These are phyloP conservation scores for Cladorrhinum sp. DNA, from an alignment of 2,329 filamentous ascomycete species.

Conservation along the genomic window DNA sequence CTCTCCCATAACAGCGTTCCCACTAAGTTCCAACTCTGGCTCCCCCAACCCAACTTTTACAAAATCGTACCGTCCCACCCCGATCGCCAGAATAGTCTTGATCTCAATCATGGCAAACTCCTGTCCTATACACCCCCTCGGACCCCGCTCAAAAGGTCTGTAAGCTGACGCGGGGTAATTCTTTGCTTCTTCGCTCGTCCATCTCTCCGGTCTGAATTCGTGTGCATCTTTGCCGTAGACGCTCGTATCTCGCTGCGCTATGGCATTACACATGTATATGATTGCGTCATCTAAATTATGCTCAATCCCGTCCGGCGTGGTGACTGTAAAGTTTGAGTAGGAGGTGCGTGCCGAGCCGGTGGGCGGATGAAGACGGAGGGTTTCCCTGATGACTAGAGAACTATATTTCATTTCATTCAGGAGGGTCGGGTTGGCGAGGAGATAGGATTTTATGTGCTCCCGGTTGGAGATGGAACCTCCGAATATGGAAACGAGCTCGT, in stretches of 20 bases:
- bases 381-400: constrained; percentile 39
- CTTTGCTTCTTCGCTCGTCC: constrained; percentile 32
- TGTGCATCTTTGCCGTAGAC: constrained; percentile 36
- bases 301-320: constrained; percentile 28
- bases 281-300: constrained; percentile 35
- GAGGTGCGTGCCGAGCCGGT: constrained; percentile 31
- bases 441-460: constrained; percentile 27
- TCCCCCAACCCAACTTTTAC: constrained; percentile 34
- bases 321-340: constrained; percentile 32
- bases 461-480: constrained; percentile 31
- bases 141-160: constrained; percentile 52
- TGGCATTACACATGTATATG: constrained; percentile 34
- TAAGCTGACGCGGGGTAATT: constrained; percentile 41
- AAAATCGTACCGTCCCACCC: constrained; percentile 33
- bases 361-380: constrained; percentile 35
- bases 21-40: too few relatives aligned
- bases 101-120: constrained; percentile 45
- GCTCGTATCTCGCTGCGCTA: constrained; percentile 36
- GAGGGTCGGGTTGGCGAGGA: constrained; percentile 30
- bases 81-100: constrained; percentile 31
- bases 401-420: constrained; percentile 35
- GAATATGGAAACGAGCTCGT: constrained; percentile 38
- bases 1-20: constrained; percentile 22
- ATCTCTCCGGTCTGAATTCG: constrained; percentile 41
- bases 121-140: constrained; percentile 53